phyloP scores from a whole-genome alignment of 768 basidiomycete genomes.

The Suillus sp. region DNA sequence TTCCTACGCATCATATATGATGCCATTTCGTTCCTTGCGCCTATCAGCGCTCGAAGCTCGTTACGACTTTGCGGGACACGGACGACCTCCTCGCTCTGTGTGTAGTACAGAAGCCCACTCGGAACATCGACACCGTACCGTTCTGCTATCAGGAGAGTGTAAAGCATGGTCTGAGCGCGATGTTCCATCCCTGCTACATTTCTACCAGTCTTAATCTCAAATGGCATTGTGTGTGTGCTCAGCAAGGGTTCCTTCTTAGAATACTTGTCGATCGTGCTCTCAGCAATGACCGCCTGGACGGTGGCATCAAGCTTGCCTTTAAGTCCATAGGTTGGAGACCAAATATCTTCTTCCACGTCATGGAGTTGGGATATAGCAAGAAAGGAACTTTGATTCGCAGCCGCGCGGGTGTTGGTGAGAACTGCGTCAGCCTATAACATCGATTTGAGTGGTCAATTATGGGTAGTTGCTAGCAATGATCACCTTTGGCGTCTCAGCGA shows the following conservation, averaged over 20 bases:
- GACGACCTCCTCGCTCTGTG: conserved; percentile 86
- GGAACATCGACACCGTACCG: conserved; percentile 84
- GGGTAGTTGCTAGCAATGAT: conserved; percentile 7
- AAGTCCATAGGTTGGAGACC: conserved; percentile 92
- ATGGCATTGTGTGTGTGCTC: conserved; percentile 52
- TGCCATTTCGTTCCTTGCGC: conserved; percentile 83
- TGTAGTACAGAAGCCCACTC: conserved; percentile 90
- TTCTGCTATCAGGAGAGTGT: conserved; percentile 87
- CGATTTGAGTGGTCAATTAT: conserved; percentile 6
- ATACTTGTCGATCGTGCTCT: conserved; percentile 35
- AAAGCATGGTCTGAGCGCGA: conserved; percentile 97
- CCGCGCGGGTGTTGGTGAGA: conserved; percentile 67
- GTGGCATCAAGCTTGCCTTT: conserved; percentile 97
- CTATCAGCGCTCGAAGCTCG: conserved; percentile 84
- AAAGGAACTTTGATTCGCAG: conserved; percentile 47
- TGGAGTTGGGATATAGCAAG: conserved; percentile 77
- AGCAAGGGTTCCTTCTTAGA: conserved; percentile 24
- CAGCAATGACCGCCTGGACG: conserved; percentile 66
- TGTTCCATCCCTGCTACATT: conserved; percentile 82
- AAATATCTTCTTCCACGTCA: conserved; percentile 96
- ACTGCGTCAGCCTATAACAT: conserved; percentile 56
- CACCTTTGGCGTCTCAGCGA: conserved; percentile 67
- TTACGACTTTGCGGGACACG: conserved; percentile 77
- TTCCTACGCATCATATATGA: conserved; percentile 65
- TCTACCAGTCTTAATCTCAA: conserved; percentile 97